These are phyloP conservation scores for Pythium grandisporangium DNA, from an alignment of 352 stramenopile species.

Conservation along the genomic window DNA sequence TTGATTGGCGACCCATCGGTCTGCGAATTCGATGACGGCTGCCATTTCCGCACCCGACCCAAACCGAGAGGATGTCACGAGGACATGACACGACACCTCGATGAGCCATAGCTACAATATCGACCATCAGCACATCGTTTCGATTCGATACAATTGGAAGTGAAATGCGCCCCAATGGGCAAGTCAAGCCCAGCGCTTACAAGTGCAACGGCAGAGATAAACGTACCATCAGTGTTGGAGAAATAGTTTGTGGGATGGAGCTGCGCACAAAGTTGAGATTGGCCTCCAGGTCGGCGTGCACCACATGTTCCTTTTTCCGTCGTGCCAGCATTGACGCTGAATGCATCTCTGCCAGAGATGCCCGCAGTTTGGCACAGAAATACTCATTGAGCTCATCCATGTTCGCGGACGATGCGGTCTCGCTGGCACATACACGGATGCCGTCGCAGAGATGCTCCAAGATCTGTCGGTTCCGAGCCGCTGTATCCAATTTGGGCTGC, in stretches of 20 bases:
- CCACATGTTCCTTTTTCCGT: neutral
- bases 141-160: no score
- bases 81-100: constrained; percentile 45
- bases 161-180: constrained; percentile 1
- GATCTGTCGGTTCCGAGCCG: constrained; percentile 21
- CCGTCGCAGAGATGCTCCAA: constrained; percentile 43
- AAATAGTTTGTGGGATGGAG: no score
- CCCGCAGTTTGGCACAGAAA: constrained; percentile 42
- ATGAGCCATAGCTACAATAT: constrained; percentile 61
- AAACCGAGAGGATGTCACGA: constrained; percentile 29
- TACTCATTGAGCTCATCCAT: constrained; percentile 24
- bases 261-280: constrained; percentile 41
- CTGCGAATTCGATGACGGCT: constrained; percentile 29
- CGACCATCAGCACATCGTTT: no score
- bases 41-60: constrained; percentile 12
- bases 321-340: constrained; percentile 17
- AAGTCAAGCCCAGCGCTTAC: constrained; percentile 1
- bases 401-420: neutral
- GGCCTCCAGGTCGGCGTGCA: constrained; percentile 18
- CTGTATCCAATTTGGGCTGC: constrained; percentile 27
- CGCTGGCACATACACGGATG: constrained; percentile 12
- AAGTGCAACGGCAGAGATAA: neutral
- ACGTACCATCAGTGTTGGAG: no score
- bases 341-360: constrained; percentile 44
- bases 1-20: constrained; percentile 14